Base-by-base conservation (phyloP, 2,329 filamentous ascomycete genomes). In the Cryphonectria nitschkei region DNA sequence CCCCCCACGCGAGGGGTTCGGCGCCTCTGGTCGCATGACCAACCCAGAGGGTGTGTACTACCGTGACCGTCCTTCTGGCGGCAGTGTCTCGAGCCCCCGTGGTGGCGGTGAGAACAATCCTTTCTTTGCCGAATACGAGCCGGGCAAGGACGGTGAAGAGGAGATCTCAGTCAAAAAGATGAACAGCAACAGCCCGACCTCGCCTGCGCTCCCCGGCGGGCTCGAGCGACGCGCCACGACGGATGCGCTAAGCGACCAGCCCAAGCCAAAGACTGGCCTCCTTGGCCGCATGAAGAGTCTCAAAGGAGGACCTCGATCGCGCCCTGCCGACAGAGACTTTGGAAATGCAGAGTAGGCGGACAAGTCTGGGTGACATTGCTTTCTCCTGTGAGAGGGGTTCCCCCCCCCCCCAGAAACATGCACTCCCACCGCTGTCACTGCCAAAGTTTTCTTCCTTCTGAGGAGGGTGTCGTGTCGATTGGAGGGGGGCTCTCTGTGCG, bases 91-190 rank as follows among this genome's bases (percentile, higher is more conserved):
- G 39, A 73, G 80, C 22, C 77, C 80, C 32, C 72, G 77, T 37
- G 80, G 46, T 50, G 46, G 84, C 73, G 46, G 84, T 73, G 88
- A 89, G 71, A 83, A 84, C 71, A 97, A 95, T 79, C 93, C 94
- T 0, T 97, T 97, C 83, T 95, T 94, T 79, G 87, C 89, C 67
- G 94, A 98, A 74, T 97, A 92, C 75, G 88, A 91, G 74, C 84
- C 86, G 65, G 89, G 80, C 73, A 87, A 85, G 75, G 85, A 84
- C 62, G 82, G 85, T 54, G 88, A 90, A 63, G 83, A 84, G 52
- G 80, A 76, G n/a, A 83, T 88, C 67, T 83, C 79, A 29, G 82
- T 87, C 54, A 82, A 80, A 60, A 78, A 80, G 56, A 80, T 79
- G 5, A 79, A 73, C 75, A 81, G 73, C 76, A 81, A 69, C n/a